Conservation (phyloP, 1,139 yeast genomes). For the Kodamaea sp. region DNA sequence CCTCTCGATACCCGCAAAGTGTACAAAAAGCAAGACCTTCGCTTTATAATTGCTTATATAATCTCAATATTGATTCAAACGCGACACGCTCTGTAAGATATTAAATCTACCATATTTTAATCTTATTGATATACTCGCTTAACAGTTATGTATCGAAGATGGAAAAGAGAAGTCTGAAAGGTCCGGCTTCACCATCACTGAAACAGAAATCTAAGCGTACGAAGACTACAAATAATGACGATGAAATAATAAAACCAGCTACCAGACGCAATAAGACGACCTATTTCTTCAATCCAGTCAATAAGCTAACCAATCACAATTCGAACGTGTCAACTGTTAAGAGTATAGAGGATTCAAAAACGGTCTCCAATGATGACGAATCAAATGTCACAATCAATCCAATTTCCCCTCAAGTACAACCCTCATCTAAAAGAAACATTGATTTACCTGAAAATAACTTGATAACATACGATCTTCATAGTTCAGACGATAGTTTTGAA, state of each 20-base stretch:
- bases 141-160: background rate
- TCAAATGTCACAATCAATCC: too few species aligned
- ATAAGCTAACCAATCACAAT: conserved; percentile 20
- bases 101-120: too few species aligned
- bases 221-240: conserved; percentile 2
- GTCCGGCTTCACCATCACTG: background rate
- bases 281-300: conserved; percentile 38
- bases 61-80: too few species aligned
- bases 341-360: background rate
- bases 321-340: background rate
- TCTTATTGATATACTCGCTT: too few species aligned
- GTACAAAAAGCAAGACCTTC: too few species aligned
- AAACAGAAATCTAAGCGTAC: background rate
- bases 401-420: background rate
- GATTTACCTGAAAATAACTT: conserved; percentile 3
- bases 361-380: background rate
- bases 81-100: too few species aligned
- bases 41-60: too few species aligned
- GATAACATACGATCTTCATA: conserved; percentile 22
- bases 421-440: background rate
- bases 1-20: too few species aligned
- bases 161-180: conserved; percentile 7
- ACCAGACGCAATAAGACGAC: conserved; percentile 28
- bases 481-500: conserved; percentile 47
- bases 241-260: conserved; percentile 13